Percentiles rank a stretch among this genome's conserved stretches.
Evolutionary conservation across 2,329 filamentous ascomycete genomes (phyloP).

Genomic region (Cytospora piceicola): DNA sequence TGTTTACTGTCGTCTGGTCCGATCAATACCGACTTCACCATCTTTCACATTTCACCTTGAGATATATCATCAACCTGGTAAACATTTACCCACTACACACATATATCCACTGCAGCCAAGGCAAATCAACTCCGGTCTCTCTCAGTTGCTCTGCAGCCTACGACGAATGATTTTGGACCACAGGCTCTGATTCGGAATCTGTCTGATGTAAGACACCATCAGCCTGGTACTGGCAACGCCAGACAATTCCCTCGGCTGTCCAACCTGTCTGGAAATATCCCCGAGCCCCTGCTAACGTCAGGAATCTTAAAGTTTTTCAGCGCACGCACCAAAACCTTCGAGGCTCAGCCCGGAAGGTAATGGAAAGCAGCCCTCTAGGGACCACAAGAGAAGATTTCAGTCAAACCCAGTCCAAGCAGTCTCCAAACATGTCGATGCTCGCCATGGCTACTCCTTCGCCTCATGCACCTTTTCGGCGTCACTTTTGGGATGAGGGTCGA

Average conservation of each 20-base stretch:
- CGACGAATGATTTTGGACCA: conserved; percentile 4
- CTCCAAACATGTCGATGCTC: conserved; percentile 54
- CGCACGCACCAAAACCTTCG: conserved; percentile 11
- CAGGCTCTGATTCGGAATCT: conserved; percentile 16
- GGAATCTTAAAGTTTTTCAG: neutral
- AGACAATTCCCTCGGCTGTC: conserved; percentile 10
- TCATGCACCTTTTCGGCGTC: conserved; percentile 46
- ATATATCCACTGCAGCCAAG: neutral
- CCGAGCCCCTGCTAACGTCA: conserved; percentile 26
- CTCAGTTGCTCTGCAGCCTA: neutral
- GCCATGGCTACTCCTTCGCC: conserved; percentile 50
- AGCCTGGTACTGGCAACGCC: conserved; percentile 2
- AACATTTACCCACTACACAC: neutral
- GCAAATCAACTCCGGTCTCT: neutral
- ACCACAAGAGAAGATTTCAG: conserved; percentile 37
- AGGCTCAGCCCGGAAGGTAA: conserved; percentile 34
- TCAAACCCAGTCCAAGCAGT: conserved; percentile 36
- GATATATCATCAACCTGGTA: neutral
- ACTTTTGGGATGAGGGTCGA: conserved; percentile 46
- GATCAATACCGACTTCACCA: neutral
- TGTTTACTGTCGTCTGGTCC: conserved; percentile 8
- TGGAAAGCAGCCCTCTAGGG: conserved; percentile 48
- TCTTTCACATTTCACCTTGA: neutral
- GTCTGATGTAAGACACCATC: conserved; percentile 28
- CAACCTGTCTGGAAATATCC: conserved; percentile 6